Base-by-base conservation (phyloP, 1,139 yeast genomes). In the Pichia sp. region DNA sequence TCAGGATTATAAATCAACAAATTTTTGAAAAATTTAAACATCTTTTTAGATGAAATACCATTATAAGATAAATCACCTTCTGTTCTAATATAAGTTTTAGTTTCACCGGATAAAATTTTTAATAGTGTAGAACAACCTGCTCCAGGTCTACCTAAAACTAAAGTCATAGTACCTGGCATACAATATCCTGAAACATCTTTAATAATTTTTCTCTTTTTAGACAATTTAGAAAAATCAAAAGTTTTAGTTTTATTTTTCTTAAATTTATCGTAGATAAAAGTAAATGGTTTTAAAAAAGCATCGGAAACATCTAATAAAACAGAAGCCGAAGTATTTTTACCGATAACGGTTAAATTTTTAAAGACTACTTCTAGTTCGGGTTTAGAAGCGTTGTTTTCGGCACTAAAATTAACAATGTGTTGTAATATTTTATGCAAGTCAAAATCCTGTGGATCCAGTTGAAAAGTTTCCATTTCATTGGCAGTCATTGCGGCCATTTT, bases 11-110 rank as follows among this genome's bases (percentile, higher is more conserved):
- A 68, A 22, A 68, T 56, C 13, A 68, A 67, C 41, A 66, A 67
- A 33, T 71, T 69, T 37, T 69, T 55, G 43, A 56, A 61, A 37
- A 60, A 50, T 3, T 53, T 54, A 60, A 74, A 86, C 59, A 77
- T 87, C 26, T 80, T 89, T 53, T 74, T 69, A 29, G 86, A 84
- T 4, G 68, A 52, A 36, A 75, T 62, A 30, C 76, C 77, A 52
- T 73, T 74, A 48, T 74, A 76, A 16, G 65, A 33, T 31, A 67
- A 51, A 1, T 57, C 59, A 45, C 55, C 68, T 54, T 41, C 54
- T 4, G 44, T 38, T n/a, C 47, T 43, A 6, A 48, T 25, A 40
- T 52, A 56, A 16, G 53, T 48, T 35, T 62, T 62, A 9, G 55
- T 47, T 41, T 57, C 58, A 35, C 65, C 66, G 23, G 65, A 57